A percentile compares a stretch with the other conserved stretches of the same genome.
Evolutionary conservation across 192 early-diverging fungal species (phyloP).

Genomic region (Podila epigama): DNA sequence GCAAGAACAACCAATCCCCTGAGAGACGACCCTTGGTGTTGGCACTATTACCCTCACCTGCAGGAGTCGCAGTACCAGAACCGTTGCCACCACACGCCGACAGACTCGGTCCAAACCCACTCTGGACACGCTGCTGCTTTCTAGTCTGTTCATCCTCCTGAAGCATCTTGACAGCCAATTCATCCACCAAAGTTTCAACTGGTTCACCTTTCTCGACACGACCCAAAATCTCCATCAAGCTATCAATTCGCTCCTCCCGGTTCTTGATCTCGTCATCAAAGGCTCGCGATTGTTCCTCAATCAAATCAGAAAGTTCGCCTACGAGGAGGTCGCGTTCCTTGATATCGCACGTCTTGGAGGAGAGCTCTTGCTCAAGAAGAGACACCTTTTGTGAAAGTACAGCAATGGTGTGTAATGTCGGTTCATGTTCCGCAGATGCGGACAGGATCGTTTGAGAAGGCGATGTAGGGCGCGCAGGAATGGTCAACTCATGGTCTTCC

Average conservation of each 20-base stretch:
- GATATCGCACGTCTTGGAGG: conserved; percentile 38
- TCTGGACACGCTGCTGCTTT: conserved; percentile 16
- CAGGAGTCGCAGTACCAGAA: neutral
- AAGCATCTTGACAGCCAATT: conserved; percentile 30
- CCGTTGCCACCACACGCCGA: neutral
- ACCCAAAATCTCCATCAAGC: conserved; percentile 13
- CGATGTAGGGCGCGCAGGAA: conserved; percentile 19
- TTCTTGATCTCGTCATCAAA: conserved; percentile 22
- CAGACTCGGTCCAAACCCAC: conserved; percentile 5
- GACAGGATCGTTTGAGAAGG: conserved; percentile 28
- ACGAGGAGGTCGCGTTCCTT: conserved; percentile 42
- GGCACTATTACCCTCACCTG: no score
- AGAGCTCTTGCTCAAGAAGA: conserved; percentile 31
- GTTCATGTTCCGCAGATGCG: conserved; percentile 30
- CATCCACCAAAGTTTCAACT: conserved; percentile 27
- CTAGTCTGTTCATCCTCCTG: conserved; percentile 28
- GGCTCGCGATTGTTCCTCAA: conserved; percentile 27
- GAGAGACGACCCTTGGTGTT: neutral
- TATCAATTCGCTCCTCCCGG: conserved; percentile 30
- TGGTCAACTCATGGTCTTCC: neutral
- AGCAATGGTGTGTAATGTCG: conserved; percentile 29
- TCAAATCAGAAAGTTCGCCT: conserved; percentile 31
- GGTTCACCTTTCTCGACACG: conserved; percentile 26
- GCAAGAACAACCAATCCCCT: conserved; percentile 31
- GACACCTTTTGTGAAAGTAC: conserved; percentile 43